Percentiles rank a stretch among this genome's conserved stretches.
These are phyloP conservation scores for Lentinula detonsa DNA, from an alignment of 768 basidiomycete species.

Conservation along the genomic window DNA sequence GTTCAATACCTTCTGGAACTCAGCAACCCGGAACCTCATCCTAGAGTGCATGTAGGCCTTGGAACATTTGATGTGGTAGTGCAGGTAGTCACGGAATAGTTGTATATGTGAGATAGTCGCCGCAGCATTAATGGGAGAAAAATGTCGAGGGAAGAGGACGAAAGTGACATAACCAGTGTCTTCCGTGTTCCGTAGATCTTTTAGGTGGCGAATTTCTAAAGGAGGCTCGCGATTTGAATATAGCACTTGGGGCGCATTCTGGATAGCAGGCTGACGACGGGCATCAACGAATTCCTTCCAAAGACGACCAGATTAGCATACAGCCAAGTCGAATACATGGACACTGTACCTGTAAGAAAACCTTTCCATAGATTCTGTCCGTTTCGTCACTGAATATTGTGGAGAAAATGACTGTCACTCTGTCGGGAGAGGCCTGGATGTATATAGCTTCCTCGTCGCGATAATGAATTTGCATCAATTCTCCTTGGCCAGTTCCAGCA, in stretches of 20 bases:
- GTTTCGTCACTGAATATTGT: conserved; percentile 97
- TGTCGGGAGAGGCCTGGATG: conserved; percentile 86
- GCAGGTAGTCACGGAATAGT: conserved; percentile 96
- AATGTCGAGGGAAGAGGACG: conserved; percentile 96
- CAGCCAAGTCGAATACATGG: background rate
- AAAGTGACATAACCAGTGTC: conserved; percentile 97
- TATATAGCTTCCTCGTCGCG: conserved; percentile 97
- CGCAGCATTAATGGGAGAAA: conserved; percentile 58
- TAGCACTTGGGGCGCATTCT: conserved; percentile 94
- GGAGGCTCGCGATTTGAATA: conserved; percentile 95
- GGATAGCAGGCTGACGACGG: conserved; percentile 85
- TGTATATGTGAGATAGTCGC: conserved; percentile 92
- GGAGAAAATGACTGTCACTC: conserved; percentile 96
- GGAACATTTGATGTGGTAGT: conserved; percentile 98
- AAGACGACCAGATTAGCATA: conserved; percentile 4
- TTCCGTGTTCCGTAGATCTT: conserved; percentile 75
- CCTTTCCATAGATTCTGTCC: conserved; percentile 92
- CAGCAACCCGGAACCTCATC: conserved; percentile 88
- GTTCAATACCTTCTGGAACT: conserved; percentile 95
- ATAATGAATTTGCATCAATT: conserved; percentile 91
- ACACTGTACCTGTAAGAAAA: conserved; percentile 84
- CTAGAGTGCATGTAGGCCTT: conserved; percentile 99
- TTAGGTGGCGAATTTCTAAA: conserved; percentile 87
- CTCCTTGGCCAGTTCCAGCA: conserved; percentile 60
- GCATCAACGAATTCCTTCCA: conserved; percentile 97